A percentile compares a stretch with the other conserved stretches of the same genome.
phyloP scores from a whole-genome alignment of 2,329 filamentous ascomycete species.

The Claviceps quebecensis region DNA sequence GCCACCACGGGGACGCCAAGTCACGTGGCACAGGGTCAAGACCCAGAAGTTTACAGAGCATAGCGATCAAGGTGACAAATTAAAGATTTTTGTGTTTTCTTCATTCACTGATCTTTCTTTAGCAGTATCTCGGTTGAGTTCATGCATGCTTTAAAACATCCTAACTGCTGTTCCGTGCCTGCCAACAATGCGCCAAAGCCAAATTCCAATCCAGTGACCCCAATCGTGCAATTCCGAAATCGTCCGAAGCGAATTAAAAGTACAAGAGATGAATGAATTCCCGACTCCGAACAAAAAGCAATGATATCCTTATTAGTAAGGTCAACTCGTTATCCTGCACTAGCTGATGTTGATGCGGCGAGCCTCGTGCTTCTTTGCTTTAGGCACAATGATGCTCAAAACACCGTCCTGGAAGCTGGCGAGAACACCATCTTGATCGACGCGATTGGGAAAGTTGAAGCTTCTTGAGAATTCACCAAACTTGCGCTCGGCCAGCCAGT shows the following conservation, averaged over 20 bases:
- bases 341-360: slow-evolving; percentile 42
- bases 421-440: slow-evolving; percentile 47
- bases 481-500: slow-evolving; percentile 56
- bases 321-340: background rate
- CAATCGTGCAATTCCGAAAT: background rate
- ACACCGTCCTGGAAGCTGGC: slow-evolving; percentile 53
- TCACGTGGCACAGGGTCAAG: slow-evolving; percentile 18
- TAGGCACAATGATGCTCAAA: slow-evolving; percentile 50
- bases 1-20: slow-evolving; percentile 21
- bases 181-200: background rate
- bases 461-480: slow-evolving; percentile 54
- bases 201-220: background rate
- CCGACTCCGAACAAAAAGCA: background rate
- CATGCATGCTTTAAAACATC: background rate
- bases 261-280: background rate
- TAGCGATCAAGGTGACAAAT: background rate
- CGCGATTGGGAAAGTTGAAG: slow-evolving; percentile 51
- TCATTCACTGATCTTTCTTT: background rate
- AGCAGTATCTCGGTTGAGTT: background rate
- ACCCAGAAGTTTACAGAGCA: background rate
- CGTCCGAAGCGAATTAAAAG: background rate
- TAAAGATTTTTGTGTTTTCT: background rate
- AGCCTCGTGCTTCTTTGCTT: slow-evolving; percentile 44
- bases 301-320: background rate
- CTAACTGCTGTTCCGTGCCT: background rate